A percentile compares a stretch with the other conserved stretches of the same genome.
Conservation (phyloP, 768 basidiomycete genomes). For the Amanita rimosa region DNA sequence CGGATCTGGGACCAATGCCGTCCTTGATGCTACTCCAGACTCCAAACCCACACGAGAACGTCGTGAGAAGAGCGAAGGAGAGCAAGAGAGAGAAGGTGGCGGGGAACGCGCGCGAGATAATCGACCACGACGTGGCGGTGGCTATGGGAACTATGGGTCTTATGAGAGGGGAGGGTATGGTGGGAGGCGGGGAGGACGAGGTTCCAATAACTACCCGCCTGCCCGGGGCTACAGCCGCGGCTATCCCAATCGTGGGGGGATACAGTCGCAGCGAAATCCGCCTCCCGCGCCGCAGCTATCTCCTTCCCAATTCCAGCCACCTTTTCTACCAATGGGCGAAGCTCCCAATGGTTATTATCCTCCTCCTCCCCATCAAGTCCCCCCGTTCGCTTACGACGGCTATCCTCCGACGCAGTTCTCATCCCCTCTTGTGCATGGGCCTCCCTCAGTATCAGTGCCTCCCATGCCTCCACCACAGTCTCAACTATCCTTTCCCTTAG, state of each 20-base stretch:
- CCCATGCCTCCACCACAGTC: slow-evolving; percentile 37
- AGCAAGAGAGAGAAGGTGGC: slow-evolving; percentile 15
- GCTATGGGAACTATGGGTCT: slow-evolving; percentile 18
- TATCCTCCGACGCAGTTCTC: slow-evolving; percentile 11
- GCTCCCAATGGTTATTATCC: slow-evolving; percentile 10
- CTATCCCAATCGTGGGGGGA: slow-evolving; percentile 19
- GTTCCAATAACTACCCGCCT: slow-evolving; percentile 21
- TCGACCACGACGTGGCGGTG: slow-evolving; percentile 11
- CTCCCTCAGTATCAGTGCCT: slow-evolving; percentile 15
- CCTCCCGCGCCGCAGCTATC: slow-evolving; percentile 19
- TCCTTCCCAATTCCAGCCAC: slow-evolving; percentile 20
- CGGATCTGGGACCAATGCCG: slow-evolving; percentile 21
- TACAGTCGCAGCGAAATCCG: slow-evolving; percentile 16
- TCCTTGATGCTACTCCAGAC: slow-evolving; percentile 1
- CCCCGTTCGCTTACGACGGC: slow-evolving; percentile 9
- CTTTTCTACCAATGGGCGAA: slow-evolving; percentile 10
- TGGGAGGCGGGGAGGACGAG: slow-evolving; percentile 13
- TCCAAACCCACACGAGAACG: slow-evolving; percentile 8
- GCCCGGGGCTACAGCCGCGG: slow-evolving; percentile 27
- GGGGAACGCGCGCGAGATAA: slow-evolving; percentile 18
- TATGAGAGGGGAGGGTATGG: slow-evolving; percentile 19
- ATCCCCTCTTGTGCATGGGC: slow-evolving; percentile 15
- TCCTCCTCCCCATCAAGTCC: slow-evolving; percentile 5
- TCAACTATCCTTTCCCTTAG: slow-evolving; percentile 42
- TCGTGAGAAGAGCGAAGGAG: slow-evolving; percentile 8